Percentiles rank a stretch among this genome's conserved stretches.
phyloP scores from a whole-genome alignment of 2,329 filamentous ascomycete species.

The Thielaviopsis ethacetica region DNA sequence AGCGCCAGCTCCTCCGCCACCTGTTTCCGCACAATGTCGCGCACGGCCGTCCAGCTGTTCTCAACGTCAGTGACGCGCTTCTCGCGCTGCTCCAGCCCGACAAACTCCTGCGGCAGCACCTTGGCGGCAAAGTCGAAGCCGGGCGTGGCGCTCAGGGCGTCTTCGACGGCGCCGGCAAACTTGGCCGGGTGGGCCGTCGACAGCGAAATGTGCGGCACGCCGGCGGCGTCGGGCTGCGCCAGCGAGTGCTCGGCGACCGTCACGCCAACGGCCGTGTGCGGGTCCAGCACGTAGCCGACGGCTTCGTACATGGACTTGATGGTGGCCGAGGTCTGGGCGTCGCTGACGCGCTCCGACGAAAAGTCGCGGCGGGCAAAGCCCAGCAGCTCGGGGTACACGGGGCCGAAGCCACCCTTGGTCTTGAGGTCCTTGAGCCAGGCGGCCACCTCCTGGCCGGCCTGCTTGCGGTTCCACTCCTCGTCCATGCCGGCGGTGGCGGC shows the following conservation, averaged over 20 bases:
- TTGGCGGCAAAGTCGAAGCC: constrained; percentile 59
- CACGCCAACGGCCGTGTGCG: constrained; percentile 80
- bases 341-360: constrained; percentile 58
- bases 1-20: constrained; percentile 45
- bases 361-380: constrained; percentile 57
- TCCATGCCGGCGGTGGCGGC: constrained; percentile 43
- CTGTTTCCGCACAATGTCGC: constrained; percentile 58
- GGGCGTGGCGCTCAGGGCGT: constrained; percentile 54
- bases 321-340: constrained; percentile 50
- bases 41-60: constrained; percentile 57
- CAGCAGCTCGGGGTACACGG: constrained; percentile 59
- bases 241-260: constrained; percentile 58
- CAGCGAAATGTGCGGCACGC: constrained; percentile 60
- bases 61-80: constrained; percentile 54
- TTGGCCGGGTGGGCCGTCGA: constrained; percentile 94
- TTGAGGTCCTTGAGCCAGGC: constrained; percentile 69
- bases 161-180: constrained; percentile 70
- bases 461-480: constrained; percentile 48
- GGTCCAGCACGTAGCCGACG: constrained; percentile 71
- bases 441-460: constrained; percentile 59
- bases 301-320: constrained; percentile 39
- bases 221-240: constrained; percentile 30
- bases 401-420: constrained; percentile 60
- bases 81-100: constrained; percentile 61
- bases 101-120: constrained; percentile 68